phyloP scores from a whole-genome alignment of 257 asterid species.

The Mitragyna speciosa region DNA sequence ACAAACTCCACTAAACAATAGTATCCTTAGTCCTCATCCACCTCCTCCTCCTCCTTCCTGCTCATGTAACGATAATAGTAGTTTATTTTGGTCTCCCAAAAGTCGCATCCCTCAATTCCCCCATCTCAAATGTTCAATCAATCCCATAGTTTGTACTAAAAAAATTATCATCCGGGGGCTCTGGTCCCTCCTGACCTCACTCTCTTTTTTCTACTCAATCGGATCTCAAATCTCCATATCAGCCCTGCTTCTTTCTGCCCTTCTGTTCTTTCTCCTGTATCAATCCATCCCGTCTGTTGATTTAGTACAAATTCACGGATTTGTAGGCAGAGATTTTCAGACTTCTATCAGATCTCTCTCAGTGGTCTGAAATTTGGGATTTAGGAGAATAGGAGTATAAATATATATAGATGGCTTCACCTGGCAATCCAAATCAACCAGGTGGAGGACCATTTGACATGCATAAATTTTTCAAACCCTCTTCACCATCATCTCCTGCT shows the following conservation, averaged over 20 bases:
- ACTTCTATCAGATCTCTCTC: not conserved
- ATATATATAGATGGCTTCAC: slow-evolving; percentile 57
- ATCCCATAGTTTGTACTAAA: not conserved
- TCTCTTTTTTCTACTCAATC: slow-evolving; percentile 5
- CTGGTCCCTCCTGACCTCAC: slow-evolving; percentile 4
- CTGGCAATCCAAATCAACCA: slow-evolving; percentile 68
- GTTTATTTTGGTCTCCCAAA: not conserved
- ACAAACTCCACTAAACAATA: not conserved
- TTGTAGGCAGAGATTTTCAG: not conserved
- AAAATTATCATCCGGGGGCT: not conserved
- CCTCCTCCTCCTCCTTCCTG: too few relatives aligned
- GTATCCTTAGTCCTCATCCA: not conserved
- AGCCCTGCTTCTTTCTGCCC: not conserved
- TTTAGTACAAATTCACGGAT: not conserved
- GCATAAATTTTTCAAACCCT: slow-evolving; percentile 63
- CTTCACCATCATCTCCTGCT: slow-evolving; percentile 33
- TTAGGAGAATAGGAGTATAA: too few relatives aligned
- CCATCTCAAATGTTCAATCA: not conserved
- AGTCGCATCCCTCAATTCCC: not conserved
- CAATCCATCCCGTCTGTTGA: not conserved
- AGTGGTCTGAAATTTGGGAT: not conserved
- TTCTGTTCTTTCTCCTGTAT: too few relatives aligned
- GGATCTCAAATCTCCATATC: slow-evolving; percentile 23
- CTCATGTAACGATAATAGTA: not conserved
- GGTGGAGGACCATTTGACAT: slow-evolving; percentile 79